A percentile compares a stretch with the other conserved stretches of the same genome.
These are phyloP conservation scores for Picea engelmannii DNA, from an alignment of 83 land plant species.

Conservation along the genomic window DNA sequence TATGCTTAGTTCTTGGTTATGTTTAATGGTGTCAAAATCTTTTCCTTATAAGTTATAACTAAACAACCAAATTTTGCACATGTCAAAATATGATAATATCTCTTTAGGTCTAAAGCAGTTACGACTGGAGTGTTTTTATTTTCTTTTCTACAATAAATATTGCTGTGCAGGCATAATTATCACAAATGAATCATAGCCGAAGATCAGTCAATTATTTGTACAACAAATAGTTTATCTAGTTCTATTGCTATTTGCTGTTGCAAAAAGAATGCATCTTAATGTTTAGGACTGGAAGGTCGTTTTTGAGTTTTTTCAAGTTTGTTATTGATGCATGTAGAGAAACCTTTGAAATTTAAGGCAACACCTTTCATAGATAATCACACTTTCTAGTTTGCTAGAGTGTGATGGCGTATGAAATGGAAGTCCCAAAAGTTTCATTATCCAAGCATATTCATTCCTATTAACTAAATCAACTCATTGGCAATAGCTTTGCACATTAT, in stretches of 20 bases:
- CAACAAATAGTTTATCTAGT: neutral
- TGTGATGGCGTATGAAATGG: neutral
- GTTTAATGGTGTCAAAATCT: neutral
- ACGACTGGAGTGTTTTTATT: neutral
- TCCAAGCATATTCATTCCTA: neutral
- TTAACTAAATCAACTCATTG: neutral
- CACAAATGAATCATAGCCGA: neutral
- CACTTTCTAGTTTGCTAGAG: neutral
- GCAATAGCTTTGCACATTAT: neutral
- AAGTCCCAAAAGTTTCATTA: neutral
- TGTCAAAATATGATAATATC: neutral
- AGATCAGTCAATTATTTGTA: neutral
- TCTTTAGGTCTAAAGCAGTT: neutral
- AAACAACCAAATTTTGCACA: neutral
- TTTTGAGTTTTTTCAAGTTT: neutral
- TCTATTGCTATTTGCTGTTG: neutral
- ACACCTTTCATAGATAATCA: neutral
- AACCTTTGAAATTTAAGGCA: neutral
- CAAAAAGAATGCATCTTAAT: neutral
- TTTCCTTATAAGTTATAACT: neutral
- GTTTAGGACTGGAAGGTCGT: neutral
- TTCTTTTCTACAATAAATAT: neutral
- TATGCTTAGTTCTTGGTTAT: neutral
- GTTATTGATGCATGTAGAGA: neutral
- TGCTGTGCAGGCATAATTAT: neutral